phyloP scores from a whole-genome alignment of 371 early-diverging fungal genomes.

The Saksenaea vasiformis region DNA sequence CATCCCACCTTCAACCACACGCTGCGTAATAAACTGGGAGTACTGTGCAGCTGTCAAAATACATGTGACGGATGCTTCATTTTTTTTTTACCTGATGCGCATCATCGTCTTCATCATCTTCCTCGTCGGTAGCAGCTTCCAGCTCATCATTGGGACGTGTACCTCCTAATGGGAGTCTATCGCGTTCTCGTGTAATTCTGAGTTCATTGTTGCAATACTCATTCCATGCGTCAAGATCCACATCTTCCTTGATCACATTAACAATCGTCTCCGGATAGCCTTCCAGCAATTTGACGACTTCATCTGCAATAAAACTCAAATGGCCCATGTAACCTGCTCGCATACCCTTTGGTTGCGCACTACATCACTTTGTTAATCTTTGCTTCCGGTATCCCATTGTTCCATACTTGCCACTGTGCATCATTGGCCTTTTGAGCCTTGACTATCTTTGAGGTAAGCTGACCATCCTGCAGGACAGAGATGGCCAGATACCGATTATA shows the following conservation, averaged over 20 bases:
- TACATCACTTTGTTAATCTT: slow-evolving; percentile 16
- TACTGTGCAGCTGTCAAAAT: slow-evolving; percentile 6
- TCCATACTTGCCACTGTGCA: slow-evolving; percentile 28
- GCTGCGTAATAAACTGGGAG: slow-evolving; percentile 22
- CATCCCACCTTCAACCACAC: slow-evolving; percentile 11
- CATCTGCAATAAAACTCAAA: slow-evolving; percentile 93
- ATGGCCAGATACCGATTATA: slow-evolving; percentile 68
- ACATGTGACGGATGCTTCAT: background rate
- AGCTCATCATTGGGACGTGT: slow-evolving; percentile 63
- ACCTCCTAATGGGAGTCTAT: slow-evolving; percentile 88
- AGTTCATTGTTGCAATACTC: slow-evolving; percentile 78
- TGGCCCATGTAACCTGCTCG: slow-evolving; percentile 98
- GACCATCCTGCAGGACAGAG: slow-evolving; percentile 82
- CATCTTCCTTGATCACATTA: slow-evolving; percentile 53
- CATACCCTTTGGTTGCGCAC: slow-evolving; percentile 81
- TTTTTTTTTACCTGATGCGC: slow-evolving; percentile 16
- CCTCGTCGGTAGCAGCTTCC: slow-evolving; percentile 20
- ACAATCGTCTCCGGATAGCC: slow-evolving; percentile 60
- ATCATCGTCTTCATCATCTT: slow-evolving; percentile 31
- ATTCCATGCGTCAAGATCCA: slow-evolving; percentile 84
- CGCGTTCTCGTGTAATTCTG: slow-evolving; percentile 85
- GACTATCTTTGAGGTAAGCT: slow-evolving; percentile 41
- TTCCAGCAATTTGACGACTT: slow-evolving; percentile 86
- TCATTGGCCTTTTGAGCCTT: slow-evolving; percentile 44
- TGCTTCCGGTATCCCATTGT: background rate